A percentile compares a stretch with the other conserved stretches of the same genome.
Evolutionary conservation across 768 basidiomycete species (phyloP).

Genomic region (Lactarius quietus): DNA sequence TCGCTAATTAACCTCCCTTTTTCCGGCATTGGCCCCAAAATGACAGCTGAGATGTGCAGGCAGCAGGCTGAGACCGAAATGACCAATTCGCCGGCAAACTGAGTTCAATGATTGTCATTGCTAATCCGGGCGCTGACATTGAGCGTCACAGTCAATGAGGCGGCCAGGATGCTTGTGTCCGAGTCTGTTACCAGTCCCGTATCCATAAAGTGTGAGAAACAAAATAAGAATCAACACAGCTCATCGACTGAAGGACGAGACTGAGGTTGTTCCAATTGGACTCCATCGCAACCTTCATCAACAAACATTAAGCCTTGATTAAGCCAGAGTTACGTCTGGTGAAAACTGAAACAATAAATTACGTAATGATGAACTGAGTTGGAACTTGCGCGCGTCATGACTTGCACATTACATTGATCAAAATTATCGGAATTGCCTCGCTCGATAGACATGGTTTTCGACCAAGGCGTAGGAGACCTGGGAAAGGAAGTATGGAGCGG

Average conservation of each 20-base stretch:
- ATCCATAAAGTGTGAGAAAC: neutral
- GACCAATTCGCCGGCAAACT: slow-evolving; percentile 22
- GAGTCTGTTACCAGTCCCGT: slow-evolving; percentile 1
- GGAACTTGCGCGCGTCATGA: neutral
- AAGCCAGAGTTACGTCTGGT: slow-evolving; percentile 21
- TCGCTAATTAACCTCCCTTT: slow-evolving; percentile 11
- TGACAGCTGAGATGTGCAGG: slow-evolving; percentile 21
- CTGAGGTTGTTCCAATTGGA: neutral
- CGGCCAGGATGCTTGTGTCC: neutral
- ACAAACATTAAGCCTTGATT: slow-evolving; percentile 20
- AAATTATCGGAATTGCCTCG: neutral
- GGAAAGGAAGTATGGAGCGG: neutral
- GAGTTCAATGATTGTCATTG: slow-evolving; percentile 26
- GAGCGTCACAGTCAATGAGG: slow-evolving; percentile 6
- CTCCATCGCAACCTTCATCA: neutral
- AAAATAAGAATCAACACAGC: neutral
- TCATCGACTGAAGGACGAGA: neutral
- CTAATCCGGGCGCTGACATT: slow-evolving; percentile 22
- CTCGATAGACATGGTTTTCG: neutral
- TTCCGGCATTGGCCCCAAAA: slow-evolving; percentile 14
- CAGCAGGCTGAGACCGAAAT: slow-evolving; percentile 1
- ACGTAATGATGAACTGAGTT: slow-evolving; percentile 11
- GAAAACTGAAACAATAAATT: neutral
- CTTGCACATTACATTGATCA: neutral
- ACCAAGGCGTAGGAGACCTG: neutral